Evolutionary conservation across 345 rosid species (phyloP), one percentile per base, ranked within the genome.

Genomic region (Geranium rotundifolium): DNA sequence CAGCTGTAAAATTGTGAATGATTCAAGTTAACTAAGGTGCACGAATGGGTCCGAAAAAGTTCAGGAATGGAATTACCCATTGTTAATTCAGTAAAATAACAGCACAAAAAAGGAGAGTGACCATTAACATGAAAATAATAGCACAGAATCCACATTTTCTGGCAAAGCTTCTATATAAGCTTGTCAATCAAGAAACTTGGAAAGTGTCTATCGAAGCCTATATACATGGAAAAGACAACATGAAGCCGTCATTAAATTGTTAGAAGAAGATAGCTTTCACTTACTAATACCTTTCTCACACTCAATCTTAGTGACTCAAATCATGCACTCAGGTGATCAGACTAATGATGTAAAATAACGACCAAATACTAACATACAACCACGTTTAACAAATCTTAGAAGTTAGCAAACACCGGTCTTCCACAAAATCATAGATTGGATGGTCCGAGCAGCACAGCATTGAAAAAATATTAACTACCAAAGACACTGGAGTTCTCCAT

Each of bases 1-100:
- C 99, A 81, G 96, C 99, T 93, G 80, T 29, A 65, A 78, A 62
- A 70, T 63, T 13, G 50, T 60, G 17, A 62, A 66, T 5, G 15
- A 54, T 41, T 57, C 56, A n/a, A 65, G 37, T 17, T 52, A 52
- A 52, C 12, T 14, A 9, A 52, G 16, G n/a, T 52, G 16, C 56
- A 52, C 2, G 18, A 13, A 2, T 52, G 6, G 16, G 1, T 7
- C 17, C 8, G 16, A 52, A 52, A 14, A 52, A 52, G 56, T 52
- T 52, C 16, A 4, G 18, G 8, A 52, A 52, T 23, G 16, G 56
- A 52, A 52, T 17, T 52, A 52, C 17, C 6, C 2, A 52, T 17
- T 52, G 4, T 9, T 1, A 7, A 65, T n/a, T 14, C 4, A 65
- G 2, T 41, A 66, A 23, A 23, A 23, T 23, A 23, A 23, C 27